phyloP scores from a whole-genome alignment of 257 asterid species.

The Primulina eburnea region DNA sequence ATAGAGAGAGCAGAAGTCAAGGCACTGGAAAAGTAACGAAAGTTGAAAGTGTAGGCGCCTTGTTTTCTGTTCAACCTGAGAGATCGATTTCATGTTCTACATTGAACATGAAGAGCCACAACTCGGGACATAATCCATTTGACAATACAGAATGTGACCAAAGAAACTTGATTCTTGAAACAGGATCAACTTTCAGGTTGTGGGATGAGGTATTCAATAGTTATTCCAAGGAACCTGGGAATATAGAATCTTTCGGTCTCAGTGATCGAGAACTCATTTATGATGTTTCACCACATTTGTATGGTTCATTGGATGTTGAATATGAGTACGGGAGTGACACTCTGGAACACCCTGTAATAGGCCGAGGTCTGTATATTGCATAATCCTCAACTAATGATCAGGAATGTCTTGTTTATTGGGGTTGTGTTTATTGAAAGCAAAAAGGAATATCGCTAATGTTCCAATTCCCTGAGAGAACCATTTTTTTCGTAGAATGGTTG shows the following conservation, averaged over 20 bases:
- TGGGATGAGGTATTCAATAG: conserved; percentile 43
- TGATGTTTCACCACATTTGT: conserved; percentile 45
- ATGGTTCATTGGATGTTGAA: conserved; percentile 47
- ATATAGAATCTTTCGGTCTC: conserved; percentile 37
- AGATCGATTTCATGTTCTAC: conserved; percentile 30
- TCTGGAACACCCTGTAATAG: conserved; percentile 61
- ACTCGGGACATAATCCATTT: conserved; percentile 34
- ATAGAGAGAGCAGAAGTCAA: conserved; percentile 26
- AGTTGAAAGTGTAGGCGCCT: conserved; percentile 30
- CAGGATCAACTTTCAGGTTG: conserved; percentile 35
- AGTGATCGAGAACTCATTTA: conserved; percentile 35
- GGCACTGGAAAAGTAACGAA: conserved; percentile 30
- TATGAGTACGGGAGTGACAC: conserved; percentile 45
- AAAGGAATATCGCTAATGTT: conserved; percentile 21
- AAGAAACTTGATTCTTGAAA: conserved; percentile 32
- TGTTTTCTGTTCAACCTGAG: conserved; percentile 40
- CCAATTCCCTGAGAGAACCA: conserved; percentile 6
- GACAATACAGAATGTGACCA: conserved; percentile 33
- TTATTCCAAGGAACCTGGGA: conserved; percentile 35
- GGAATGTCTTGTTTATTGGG: conserved; percentile 20
- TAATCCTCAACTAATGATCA: conserved; percentile 26
- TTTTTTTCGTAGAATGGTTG: no score
- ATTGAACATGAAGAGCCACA: conserved; percentile 41
- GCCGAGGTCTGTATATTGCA: conserved; percentile 64
- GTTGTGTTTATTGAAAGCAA: conserved; percentile 20